Evolutionary conservation across 345 rosid species (phyloP).

Genomic region (Salix brachista): DNA sequence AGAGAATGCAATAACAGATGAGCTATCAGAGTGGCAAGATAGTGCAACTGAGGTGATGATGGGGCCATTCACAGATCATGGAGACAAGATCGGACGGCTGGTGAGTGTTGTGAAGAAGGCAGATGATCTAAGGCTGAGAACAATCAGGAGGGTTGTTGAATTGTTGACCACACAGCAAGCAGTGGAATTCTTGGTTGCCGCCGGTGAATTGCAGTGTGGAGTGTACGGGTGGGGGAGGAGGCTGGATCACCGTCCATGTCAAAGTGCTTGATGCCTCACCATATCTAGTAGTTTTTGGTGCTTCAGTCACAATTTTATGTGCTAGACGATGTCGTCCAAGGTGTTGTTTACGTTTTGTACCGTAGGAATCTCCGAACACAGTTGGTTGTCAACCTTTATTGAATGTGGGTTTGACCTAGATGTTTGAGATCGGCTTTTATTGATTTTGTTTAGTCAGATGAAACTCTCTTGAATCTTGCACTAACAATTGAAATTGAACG

Average conservation of each 20-base stretch:
- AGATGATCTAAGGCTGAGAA: slow-evolving; percentile 59
- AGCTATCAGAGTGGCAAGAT: slow-evolving; percentile 79
- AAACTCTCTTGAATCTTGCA: too few species aligned
- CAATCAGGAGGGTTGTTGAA: slow-evolving; percentile 51
- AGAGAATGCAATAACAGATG: slow-evolving; percentile 71
- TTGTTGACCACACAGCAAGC: slow-evolving; percentile 65
- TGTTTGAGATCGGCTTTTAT: too few species aligned
- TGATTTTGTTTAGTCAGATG: too few species aligned
- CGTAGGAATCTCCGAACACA: too few species aligned
- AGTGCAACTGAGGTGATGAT: slow-evolving; percentile 38
- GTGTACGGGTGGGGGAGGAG: slow-evolving; percentile 55
- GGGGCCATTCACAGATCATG: slow-evolving; percentile 19
- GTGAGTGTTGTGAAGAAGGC: slow-evolving; percentile 48
- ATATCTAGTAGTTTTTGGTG: too few species aligned
- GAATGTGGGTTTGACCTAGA: too few species aligned
- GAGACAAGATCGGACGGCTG: slow-evolving; percentile 43
- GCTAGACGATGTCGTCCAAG: too few species aligned
- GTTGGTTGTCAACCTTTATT: too few species aligned
- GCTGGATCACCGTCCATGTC: slow-evolving; percentile 34
- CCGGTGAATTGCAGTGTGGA: slow-evolving; percentile 69
- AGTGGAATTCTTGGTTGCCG: slow-evolving; percentile 63
- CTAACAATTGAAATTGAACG: too few species aligned
- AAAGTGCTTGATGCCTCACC: background rate
- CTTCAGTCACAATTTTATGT: too few species aligned
- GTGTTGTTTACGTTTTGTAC: too few species aligned